Base-by-base conservation (phyloP, 2,329 filamentous ascomycete genomes). In the Monosporascus cannonballus region DNA sequence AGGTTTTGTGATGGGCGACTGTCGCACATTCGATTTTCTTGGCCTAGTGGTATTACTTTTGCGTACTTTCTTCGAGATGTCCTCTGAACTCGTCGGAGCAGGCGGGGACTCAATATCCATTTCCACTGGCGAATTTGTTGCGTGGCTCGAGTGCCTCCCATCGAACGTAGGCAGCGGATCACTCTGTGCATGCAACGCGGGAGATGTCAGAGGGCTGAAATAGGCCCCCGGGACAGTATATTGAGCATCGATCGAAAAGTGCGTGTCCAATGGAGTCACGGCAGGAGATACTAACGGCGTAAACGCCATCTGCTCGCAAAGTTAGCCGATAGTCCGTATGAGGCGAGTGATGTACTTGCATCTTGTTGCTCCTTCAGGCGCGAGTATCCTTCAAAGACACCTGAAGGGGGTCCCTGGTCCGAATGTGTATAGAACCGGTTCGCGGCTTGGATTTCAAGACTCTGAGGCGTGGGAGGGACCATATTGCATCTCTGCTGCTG, bases 201-300 rank as follows among this genome's bases (percentile, higher is more conserved):
- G 89, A 17, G 89, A 94, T 5, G 87, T 91, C 48, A 94, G 76
- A 9, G 89, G 89, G 64, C 89, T 94, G 67, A 94, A 92, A 71
- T 91, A 93, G 36, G 87, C 81, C 37, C 81, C 81, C 0, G 86
- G 84, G 3, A 89, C 77, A 6, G 80, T 78, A 61, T 83, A 89
- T 47, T 74, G 73, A 34, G 70, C 71, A 24, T 84, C 80, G 54
- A 81, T 73, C 46, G 79, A 76, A 65, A 89, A 90, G 58, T 86
- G 83, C 42, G 81, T 76, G 63, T 92, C 89, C 49, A 91, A 76
- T 22, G 89, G 89, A 2, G 89, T 92, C 44, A 93, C 88, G 4
- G 88, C 89, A n/a, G 89, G 89, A 18, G 89, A 92, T 11, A 89
- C 88, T 30, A 93, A 77, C 1, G 89, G 89, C 2, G 89, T 93